phyloP scores from a whole-genome alignment of 2,329 filamentous ascomycete genomes.

The Sclerotinia sclerotiorum region DNA sequence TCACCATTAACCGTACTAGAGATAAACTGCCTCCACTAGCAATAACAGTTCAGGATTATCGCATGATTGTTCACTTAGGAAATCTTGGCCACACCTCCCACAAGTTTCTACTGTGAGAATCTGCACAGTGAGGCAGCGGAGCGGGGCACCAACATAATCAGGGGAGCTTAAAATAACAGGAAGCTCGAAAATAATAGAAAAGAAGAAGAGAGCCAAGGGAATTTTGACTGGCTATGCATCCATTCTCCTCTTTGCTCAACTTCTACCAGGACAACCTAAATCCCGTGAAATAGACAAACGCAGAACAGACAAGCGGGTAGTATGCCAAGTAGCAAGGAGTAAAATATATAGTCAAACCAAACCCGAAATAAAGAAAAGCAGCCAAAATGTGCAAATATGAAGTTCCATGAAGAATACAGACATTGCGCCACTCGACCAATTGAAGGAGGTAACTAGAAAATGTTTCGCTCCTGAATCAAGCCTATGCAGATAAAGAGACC shows the following conservation, averaged over 20 bases:
- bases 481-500: neutral
- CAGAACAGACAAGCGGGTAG: too few species aligned
- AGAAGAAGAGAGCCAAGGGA: neutral
- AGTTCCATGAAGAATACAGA: neutral
- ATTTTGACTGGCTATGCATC: too few species aligned
- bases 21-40: too few species aligned
- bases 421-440: neutral
- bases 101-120: neutral
- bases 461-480: too few species aligned
- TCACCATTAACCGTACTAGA: neutral
- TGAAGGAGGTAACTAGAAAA: neutral
- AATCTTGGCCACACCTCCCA: neutral
- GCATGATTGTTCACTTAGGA: too few species aligned
- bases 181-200: neutral
- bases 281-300: neutral
- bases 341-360: fast-evolving
- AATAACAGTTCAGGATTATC: too few species aligned
- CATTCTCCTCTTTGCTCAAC: neutral
- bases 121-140: neutral
- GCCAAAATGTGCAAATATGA: neutral
- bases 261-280: neutral
- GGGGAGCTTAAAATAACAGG: fast-evolving
- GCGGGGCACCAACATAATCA: too few species aligned
- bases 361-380: neutral
- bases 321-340: too few species aligned